Evolutionary conservation across 768 basidiomycete species (phyloP), one percentile per base, ranked within the genome.

Genomic region (Rhizopogon salebrosus): DNA sequence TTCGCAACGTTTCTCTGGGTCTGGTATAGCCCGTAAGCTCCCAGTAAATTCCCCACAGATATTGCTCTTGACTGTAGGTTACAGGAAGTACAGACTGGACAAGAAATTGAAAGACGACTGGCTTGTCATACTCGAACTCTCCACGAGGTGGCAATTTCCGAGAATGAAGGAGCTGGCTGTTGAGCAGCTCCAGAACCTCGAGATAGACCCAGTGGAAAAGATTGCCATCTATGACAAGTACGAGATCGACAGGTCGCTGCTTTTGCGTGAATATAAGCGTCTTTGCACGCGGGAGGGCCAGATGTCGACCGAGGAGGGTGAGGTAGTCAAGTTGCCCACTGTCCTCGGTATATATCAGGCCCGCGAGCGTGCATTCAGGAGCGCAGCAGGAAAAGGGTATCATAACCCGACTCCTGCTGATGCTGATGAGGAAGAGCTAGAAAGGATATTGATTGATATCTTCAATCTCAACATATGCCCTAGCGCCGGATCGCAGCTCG

Each of bases 181-280:
- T 0, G 77, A 80, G 0, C 79, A 85, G 48, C 70, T 87, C 0
- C 78, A 82, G 51, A 70, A 72, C 57, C 66, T 78, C 11, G 26
- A 64, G 0, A 71, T 85, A 34, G 64, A 69, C 0, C 72, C 76
- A 1, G 72, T 85, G 0, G 74, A 80, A 3, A 80, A 82, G 24
- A 79, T 88, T 42, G 63, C 71, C 4, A 64, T 80, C 0, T 88
- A 87, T 58, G 83, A 84, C 41, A 61, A 64, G n/a, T 78, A 78
- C 62, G 58, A 70, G 0, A 75, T 88, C 50, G 76, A 82, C 53
- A 62, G 64, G 10, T 65, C 69, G 9, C 65, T 82, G 8, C 72
- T 87, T 20, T 63, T 83, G 4, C 75, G 76, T 0, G 70, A 77
- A 0, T 89, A 85, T 48, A 71, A 74, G 16, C 61, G 69, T 0